phyloP scores from a whole-genome alignment of 1,284 basidiomycete genomes.

The Phellopilus nigrolimitatus region DNA sequence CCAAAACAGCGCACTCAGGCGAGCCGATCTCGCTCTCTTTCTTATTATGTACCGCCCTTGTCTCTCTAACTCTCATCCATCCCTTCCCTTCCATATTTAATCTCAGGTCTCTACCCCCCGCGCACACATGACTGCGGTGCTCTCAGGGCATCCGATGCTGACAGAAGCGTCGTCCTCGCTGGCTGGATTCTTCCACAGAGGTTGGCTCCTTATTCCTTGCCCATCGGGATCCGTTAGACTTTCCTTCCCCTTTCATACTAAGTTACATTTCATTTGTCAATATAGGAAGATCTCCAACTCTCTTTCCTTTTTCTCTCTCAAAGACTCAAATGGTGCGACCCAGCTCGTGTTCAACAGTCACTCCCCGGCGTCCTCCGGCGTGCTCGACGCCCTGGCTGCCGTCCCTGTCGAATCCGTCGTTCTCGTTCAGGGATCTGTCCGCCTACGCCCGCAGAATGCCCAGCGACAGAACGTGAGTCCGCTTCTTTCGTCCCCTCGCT shows the following conservation, averaged over 20 bases:
- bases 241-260: too few relatives aligned
- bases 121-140: constrained; percentile 66
- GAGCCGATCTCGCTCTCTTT: constrained; percentile 5
- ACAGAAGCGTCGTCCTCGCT: constrained; percentile 59
- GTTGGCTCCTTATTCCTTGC: constrained; percentile 40
- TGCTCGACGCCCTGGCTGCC: constrained; percentile 46
- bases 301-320: constrained; percentile 77
- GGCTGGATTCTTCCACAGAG: constrained; percentile 78
- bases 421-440: constrained; percentile 67
- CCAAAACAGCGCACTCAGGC: constrained; percentile 7
- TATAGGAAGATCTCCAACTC: constrained; percentile 65
- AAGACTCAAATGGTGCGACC: constrained; percentile 68
- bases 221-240: constrained; percentile 22
- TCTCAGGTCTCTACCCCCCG: constrained; percentile 52
- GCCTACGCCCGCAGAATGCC: constrained; percentile 56
- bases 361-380: constrained; percentile 27
- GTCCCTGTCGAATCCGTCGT: constrained; percentile 76
- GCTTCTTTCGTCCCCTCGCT: constrained; percentile 11
- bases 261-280: constrained; percentile 29
- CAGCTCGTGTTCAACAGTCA: constrained; percentile 68
- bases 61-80: neutral
- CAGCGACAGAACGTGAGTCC: constrained; percentile 37
- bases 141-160: constrained; percentile 51
- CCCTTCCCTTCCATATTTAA: constrained; percentile 5
- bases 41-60: neutral